phyloP scores from a whole-genome alignment of 495 filamentous ascomycete species.

The Neurospora sp. region DNA sequence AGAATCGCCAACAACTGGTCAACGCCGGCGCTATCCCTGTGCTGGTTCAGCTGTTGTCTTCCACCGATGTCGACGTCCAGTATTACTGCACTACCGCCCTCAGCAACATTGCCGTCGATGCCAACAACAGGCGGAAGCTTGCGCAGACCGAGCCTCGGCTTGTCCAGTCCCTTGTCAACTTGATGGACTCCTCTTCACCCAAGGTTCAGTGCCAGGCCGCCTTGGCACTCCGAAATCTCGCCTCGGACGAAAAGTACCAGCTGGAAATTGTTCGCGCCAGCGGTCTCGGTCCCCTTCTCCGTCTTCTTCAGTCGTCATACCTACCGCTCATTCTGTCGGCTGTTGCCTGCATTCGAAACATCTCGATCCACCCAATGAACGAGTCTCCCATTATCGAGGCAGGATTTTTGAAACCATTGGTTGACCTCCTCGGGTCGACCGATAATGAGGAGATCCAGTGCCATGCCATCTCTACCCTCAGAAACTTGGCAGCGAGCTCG shows the following conservation, averaged over 20 bases:
- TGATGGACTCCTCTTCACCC: conserved; percentile 94
- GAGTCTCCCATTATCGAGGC: conserved; percentile 99
- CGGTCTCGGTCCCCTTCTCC: conserved; percentile 73
- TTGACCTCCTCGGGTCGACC: conserved; percentile 86
- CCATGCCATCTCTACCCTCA: conserved; percentile 92
- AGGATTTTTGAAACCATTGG: conserved; percentile 85
- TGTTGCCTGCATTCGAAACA: conserved; percentile 96
- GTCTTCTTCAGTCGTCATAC: conserved; percentile 87
- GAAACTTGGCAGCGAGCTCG: conserved; percentile 92
- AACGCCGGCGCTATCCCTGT: conserved; percentile 95
- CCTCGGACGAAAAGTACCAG: conserved; percentile 97
- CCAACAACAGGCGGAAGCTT: conserved; percentile 78
- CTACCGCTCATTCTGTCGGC: conserved; percentile 92
- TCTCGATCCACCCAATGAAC: conserved; percentile 96
- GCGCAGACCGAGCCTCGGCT: conserved; percentile 81
- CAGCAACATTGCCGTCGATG: conserved; percentile 96
- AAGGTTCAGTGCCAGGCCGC: conserved; percentile 98
- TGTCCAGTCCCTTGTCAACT: conserved; percentile 83
- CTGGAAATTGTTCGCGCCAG: conserved; percentile 88
- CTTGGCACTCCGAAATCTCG: conserved; percentile 84
- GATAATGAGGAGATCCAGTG: conserved; percentile 99
- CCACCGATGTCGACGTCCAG: conserved; percentile 90
- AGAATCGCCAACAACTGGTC: conserved; percentile 94
- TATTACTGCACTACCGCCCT: conserved; percentile 98
- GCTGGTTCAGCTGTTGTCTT: conserved; percentile 85